These are phyloP conservation scores for Xylaria sp. DNA, from an alignment of 2,329 filamentous ascomycete species.

Conservation along the genomic window DNA sequence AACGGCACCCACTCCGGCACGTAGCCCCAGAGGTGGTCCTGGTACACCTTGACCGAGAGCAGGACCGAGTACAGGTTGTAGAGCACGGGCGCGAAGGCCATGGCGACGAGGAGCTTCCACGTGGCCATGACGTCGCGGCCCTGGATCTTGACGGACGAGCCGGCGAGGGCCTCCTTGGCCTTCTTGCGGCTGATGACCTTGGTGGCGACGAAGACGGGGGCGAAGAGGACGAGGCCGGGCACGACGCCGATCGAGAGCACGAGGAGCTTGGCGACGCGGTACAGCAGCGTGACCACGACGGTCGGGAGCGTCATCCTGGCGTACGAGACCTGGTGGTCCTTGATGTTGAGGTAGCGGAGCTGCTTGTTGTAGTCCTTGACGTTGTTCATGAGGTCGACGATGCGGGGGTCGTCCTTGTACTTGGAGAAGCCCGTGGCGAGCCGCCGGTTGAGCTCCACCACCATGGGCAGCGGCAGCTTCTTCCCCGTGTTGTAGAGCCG, in stretches of 20 bases:
- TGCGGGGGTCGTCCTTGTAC: conserved; percentile 88
- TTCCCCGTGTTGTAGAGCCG: conserved; percentile 93
- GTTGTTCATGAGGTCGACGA: conserved; percentile 72
- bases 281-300: conserved; percentile 76
- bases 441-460: conserved; percentile 91
- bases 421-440: conserved; percentile 89
- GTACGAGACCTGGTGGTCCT: conserved; percentile 94
- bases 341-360: conserved; percentile 81
- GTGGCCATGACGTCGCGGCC: conserved; percentile 90
- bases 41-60: conserved; percentile 76
- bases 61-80: conserved; percentile 80
- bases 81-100: conserved; percentile 79
- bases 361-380: conserved; percentile 87
- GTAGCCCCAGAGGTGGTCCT: conserved; percentile 80
- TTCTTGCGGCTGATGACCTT: conserved; percentile 83
- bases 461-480: conserved; percentile 87
- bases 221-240: conserved; percentile 84
- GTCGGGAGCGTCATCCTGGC: conserved; percentile 78
- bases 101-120: conserved; percentile 89
- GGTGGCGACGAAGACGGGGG: conserved; percentile 82
- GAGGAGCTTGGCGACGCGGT: conserved; percentile 76
- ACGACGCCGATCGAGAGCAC: conserved; percentile 80
- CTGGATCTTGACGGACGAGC: conserved; percentile 85
- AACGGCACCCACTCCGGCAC: conserved; percentile 80
- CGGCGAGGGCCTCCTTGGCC: conserved; percentile 80